These are phyloP conservation scores for Pulveroboletus sp. DNA, from an alignment of 768 basidiomycete genomes.

Conservation along the genomic window DNA sequence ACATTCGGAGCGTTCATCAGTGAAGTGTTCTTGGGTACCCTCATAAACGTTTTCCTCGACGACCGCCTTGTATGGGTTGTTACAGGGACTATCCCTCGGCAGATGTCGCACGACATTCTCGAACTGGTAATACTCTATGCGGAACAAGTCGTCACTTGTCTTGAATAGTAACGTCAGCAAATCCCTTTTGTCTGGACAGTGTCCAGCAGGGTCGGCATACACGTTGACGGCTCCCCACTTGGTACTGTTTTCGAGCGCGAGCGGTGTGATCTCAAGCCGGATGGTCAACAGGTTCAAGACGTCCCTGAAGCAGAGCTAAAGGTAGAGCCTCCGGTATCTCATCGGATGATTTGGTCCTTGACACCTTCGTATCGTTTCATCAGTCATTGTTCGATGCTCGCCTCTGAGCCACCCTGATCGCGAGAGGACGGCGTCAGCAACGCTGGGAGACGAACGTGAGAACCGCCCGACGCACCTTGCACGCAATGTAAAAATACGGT, in stretches of 20 bases:
- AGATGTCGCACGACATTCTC: conserved; percentile 74
- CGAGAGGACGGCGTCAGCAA: conserved; percentile 6
- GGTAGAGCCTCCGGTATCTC: conserved; percentile 86
- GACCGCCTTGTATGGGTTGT: conserved; percentile 76
- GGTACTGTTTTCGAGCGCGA: conserved; percentile 85
- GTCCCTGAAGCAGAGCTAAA: conserved; percentile 88
- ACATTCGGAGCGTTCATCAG: conserved; percentile 92
- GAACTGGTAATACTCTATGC: conserved; percentile 59
- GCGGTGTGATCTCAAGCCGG: conserved; percentile 81
- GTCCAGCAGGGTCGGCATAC: no score
- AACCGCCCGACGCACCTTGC: conserved; percentile 58
- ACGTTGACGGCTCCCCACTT: conserved; percentile 95
- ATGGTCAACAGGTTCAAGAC: conserved; percentile 88
- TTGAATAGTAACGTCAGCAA: no score
- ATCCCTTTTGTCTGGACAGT: no score
- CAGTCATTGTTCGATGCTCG: conserved; percentile 91
- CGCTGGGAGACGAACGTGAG: not conserved
- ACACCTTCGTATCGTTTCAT: conserved; percentile 89
- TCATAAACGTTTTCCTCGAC: conserved; percentile 83
- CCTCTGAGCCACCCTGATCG: conserved; percentile 74
- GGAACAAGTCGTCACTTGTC: conserved; percentile 61
- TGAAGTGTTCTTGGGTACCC: conserved; percentile 85
- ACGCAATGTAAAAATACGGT: conserved; percentile 90
- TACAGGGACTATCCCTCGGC: conserved; percentile 72
- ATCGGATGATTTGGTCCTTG: conserved; percentile 90